Conservation (phyloP, 2,329 filamentous ascomycete genomes). For the Xylariaceae sp. region DNA sequence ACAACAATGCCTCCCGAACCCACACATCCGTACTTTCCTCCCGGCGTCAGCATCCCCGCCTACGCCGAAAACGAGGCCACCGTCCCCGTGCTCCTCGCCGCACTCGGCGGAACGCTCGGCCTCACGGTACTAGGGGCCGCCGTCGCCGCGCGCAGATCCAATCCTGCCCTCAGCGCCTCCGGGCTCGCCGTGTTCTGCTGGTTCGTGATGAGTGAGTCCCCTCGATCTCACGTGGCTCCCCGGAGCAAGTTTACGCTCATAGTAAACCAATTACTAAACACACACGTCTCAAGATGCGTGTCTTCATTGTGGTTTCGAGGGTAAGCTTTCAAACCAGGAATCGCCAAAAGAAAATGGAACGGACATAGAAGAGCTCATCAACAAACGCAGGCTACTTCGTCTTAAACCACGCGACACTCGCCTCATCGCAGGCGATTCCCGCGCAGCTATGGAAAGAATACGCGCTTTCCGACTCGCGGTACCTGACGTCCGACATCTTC, state of each 20-base stretch:
- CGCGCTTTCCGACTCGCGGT: constrained; percentile 77
- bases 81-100: constrained; percentile 34
- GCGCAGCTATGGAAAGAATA: constrained; percentile 95
- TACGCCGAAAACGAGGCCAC: constrained; percentile 43
- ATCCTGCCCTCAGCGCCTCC: constrained; percentile 31
- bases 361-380: background rate
- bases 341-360: background rate
- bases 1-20: constrained; percentile 12
- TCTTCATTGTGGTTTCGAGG: constrained; percentile 79
- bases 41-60: constrained; percentile 36
- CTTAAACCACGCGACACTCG: constrained; percentile 59
- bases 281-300: constrained; percentile 46
- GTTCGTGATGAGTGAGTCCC: constrained; percentile 49
- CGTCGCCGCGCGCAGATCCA: constrained; percentile 28
- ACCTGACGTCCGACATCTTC: constrained; percentile 74
- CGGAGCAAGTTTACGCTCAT: no score
- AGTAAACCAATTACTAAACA: no score
- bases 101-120: constrained; percentile 36
- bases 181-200: constrained; percentile 45
- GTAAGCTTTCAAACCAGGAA: constrained; percentile 33
- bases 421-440: constrained; percentile 63
- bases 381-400: constrained; percentile 64
- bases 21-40: constrained; percentile 48
- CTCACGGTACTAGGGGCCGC: constrained; percentile 34
- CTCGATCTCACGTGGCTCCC: no score